Percentiles rank a stretch among this genome's conserved stretches.
phyloP scores from a whole-genome alignment of 495 filamentous ascomycete species.

The Penicillium silybi region DNA sequence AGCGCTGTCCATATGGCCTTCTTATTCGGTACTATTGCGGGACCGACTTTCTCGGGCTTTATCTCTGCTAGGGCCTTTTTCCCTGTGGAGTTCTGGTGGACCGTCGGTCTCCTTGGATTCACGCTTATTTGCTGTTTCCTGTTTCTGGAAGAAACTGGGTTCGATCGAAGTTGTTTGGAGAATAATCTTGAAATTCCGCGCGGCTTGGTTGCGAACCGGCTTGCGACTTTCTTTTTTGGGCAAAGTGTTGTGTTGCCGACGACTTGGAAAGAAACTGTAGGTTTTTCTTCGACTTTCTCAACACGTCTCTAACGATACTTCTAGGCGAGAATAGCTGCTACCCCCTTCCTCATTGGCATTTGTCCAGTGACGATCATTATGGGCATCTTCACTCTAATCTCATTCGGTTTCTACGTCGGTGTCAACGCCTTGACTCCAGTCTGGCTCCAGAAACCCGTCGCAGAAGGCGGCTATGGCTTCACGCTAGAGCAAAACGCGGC shows the following conservation, averaged over 20 bases:
- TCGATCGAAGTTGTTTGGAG: constrained; percentile 16
- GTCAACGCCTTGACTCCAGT: constrained; percentile 29
- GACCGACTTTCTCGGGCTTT: constrained; percentile 45
- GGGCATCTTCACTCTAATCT: constrained; percentile 41
- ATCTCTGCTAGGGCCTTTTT: constrained; percentile 39
- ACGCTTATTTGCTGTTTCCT: constrained; percentile 40
- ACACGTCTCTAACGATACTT: neutral
- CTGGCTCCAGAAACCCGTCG: constrained; percentile 42
- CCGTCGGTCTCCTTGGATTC: constrained; percentile 36
- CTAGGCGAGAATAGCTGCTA: constrained; percentile 28
- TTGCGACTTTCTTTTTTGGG: constrained; percentile 45
- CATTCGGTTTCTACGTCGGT: constrained; percentile 43
- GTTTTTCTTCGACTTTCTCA: neutral
- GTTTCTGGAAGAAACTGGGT: constrained; percentile 46
- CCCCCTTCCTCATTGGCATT: constrained; percentile 41
- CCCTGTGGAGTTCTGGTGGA: constrained; percentile 51
- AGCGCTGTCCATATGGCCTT: constrained; percentile 38
- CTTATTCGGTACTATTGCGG: constrained; percentile 38
- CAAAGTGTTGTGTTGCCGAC: constrained; percentile 26
- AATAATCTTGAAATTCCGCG: constrained; percentile 19
- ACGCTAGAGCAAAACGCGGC: constrained; percentile 41
- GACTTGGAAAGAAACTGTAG: constrained; percentile 28
- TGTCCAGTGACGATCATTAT: constrained; percentile 42
- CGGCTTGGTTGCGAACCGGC: constrained; percentile 32
- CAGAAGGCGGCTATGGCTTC: constrained; percentile 48